Conservation (phyloP, 1,284 basidiomycete genomes). For the Mycosarcoma mackinlayi region DNA sequence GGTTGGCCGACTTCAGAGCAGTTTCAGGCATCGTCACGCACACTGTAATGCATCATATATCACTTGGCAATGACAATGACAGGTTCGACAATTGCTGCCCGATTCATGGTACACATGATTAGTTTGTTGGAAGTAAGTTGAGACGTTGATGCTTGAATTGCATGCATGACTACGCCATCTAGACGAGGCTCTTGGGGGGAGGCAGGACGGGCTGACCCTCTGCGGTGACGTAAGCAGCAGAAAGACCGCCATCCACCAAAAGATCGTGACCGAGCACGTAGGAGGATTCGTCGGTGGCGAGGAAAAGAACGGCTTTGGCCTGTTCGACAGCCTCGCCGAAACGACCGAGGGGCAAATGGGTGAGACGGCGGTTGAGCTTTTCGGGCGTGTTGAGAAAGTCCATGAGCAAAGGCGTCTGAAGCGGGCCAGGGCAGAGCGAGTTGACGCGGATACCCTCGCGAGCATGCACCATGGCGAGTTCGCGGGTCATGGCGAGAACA, state of each 20-base stretch:
- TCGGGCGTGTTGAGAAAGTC: slow-evolving; percentile 97
- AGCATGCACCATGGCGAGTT: slow-evolving; percentile 96
- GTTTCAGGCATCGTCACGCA: too few species aligned
- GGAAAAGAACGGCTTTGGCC: slow-evolving; percentile 88
- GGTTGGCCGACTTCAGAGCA: too few species aligned
- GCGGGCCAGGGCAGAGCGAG: slow-evolving; percentile 84
- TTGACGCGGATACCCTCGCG: slow-evolving; percentile 95
- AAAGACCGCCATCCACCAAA: slow-evolving; percentile 45
- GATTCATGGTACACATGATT: too few species aligned
- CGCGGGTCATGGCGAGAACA: slow-evolving; percentile 96
- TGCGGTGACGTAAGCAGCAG: slow-evolving; percentile 49
- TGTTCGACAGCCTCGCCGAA: slow-evolving; percentile 96
- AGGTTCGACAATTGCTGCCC: too few species aligned
- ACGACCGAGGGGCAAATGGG: slow-evolving; percentile 94
- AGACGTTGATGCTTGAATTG: too few species aligned
- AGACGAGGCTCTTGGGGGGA: slow-evolving; percentile 48
- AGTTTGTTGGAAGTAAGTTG: too few species aligned
- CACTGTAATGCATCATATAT: too few species aligned
- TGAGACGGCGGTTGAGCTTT: slow-evolving; percentile 87
- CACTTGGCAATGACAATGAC: too few species aligned
- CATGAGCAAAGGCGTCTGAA: slow-evolving; percentile 83
- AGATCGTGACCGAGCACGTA: slow-evolving; percentile 71
- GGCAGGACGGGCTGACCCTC: slow-evolving; percentile 47
- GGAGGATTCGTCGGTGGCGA: slow-evolving; percentile 72
- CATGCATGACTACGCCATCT: too few species aligned